These are phyloP conservation scores for Scheffersomyces segobiensis DNA, from an alignment of 1,139 yeast species.

Conservation along the genomic window DNA sequence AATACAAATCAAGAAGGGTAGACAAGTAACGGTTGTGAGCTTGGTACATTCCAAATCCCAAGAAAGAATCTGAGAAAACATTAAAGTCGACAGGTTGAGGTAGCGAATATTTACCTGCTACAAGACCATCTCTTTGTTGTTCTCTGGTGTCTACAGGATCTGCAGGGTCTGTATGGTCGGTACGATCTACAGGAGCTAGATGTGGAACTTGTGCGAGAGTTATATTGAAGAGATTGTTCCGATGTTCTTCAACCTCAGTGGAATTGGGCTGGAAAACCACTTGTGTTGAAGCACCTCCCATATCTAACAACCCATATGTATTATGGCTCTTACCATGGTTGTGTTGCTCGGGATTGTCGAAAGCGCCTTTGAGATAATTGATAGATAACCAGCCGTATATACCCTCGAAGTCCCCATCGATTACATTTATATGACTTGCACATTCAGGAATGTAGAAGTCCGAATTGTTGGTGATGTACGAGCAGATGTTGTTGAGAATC, in stretches of 20 bases:
- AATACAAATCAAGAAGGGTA: slow-evolving; percentile 29
- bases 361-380: slow-evolving; percentile 64
- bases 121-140: background rate
- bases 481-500: slow-evolving; percentile 57
- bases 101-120: slow-evolving; percentile 1
- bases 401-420: slow-evolving; percentile 80
- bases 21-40: slow-evolving; percentile 56
- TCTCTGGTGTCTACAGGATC: background rate
- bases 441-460: slow-evolving; percentile 63
- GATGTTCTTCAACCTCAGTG: slow-evolving; percentile 55
- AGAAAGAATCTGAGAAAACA: slow-evolving; percentile 70
- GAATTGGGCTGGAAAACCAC: slow-evolving; percentile 72
- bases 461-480: slow-evolving; percentile 51
- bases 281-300: slow-evolving; percentile 91
- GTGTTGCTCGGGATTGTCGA: slow-evolving; percentile 51
- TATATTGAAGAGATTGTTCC: slow-evolving; percentile 54
- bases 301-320: slow-evolving; percentile 75
- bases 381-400: slow-evolving; percentile 80
- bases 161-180: background rate
- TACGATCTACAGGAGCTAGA: background rate
- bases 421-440: slow-evolving; percentile 59
- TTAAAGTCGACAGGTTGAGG: slow-evolving; percentile 35
- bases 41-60: slow-evolving; percentile 77
- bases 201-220: slow-evolving; percentile 43
- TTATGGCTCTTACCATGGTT: slow-evolving; percentile 53